These are phyloP conservation scores for Fusarium sp. DNA, from an alignment of 2,329 filamentous ascomycete genomes.

Conservation along the genomic window DNA sequence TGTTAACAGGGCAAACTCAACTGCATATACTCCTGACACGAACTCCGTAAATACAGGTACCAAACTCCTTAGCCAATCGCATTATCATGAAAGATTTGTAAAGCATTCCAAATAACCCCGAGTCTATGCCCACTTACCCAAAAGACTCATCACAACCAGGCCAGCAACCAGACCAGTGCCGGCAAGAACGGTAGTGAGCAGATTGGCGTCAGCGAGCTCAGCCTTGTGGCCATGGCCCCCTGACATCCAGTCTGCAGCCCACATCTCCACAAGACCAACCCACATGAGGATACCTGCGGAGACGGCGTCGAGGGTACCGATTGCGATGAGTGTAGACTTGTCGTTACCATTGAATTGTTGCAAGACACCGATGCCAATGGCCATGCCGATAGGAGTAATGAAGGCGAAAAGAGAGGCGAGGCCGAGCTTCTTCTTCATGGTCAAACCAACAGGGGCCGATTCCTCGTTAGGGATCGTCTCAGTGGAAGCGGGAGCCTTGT, in stretches of 20 bases:
- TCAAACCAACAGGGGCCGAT: constrained; percentile 37
- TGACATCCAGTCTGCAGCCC: constrained; percentile 75
- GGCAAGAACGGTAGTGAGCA: constrained; percentile 58
- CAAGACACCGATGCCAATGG: constrained; percentile 77
- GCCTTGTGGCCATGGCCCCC: constrained; percentile 50
- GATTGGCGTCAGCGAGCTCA: constrained; percentile 62
- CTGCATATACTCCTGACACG: constrained; percentile 3
- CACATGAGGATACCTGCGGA: constrained; percentile 81
- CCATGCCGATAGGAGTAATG: constrained; percentile 81
- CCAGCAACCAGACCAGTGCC: constrained; percentile 65
- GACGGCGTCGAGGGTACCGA: constrained; percentile 77
- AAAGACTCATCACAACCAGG: constrained; percentile 73
- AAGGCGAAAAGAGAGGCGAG: constrained; percentile 72
- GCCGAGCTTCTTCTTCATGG: constrained; percentile 61
- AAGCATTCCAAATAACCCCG: background rate
- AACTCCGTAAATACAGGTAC: constrained; percentile 18
- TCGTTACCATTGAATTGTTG: constrained; percentile 77
- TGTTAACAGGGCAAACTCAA: background rate
- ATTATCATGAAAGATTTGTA: background rate
- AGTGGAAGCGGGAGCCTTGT: constrained; percentile 41
- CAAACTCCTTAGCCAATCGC: constrained; percentile 14
- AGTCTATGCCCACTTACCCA: constrained; percentile 77
- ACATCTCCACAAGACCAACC: constrained; percentile 83
- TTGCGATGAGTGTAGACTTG: constrained; percentile 70
- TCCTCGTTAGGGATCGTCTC: constrained; percentile 31